A percentile compares a stretch with the other conserved stretches of the same genome.
Conservation (phyloP, 148 eudicot genomes). For the Cornus kousa region DNA sequence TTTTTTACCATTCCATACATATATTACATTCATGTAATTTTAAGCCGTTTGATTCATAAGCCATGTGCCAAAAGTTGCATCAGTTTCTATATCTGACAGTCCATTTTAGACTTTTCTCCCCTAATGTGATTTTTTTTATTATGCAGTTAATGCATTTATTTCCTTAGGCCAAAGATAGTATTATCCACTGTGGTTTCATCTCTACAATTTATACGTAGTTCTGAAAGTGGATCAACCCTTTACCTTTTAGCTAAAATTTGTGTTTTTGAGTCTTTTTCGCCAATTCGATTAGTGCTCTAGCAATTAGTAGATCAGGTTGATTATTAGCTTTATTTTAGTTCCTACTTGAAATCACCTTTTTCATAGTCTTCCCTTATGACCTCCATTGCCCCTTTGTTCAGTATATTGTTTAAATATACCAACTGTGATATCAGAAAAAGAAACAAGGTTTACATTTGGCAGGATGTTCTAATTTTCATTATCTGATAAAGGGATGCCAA, state of each 20-base stretch:
- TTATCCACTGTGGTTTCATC: background rate
- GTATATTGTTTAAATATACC: background rate
- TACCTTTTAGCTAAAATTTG: background rate
- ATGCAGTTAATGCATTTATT: background rate
- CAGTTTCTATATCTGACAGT: background rate
- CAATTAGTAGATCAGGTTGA: slow-evolving; percentile 1
- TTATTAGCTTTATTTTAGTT: background rate
- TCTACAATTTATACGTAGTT: background rate
- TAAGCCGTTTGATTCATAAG: background rate
- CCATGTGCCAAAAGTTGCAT: slow-evolving; percentile 5
- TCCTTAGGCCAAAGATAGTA: background rate
- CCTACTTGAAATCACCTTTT: background rate
- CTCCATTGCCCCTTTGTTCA: background rate
- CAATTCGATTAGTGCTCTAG: background rate
- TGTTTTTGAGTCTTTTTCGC: background rate
- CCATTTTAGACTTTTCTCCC: background rate
- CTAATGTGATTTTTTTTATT: background rate
- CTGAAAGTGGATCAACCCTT: background rate
- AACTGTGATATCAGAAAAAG: background rate
- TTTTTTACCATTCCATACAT: background rate
- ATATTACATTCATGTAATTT: background rate
- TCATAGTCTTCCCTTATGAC: background rate
- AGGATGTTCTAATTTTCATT: slow-evolving; percentile 3
- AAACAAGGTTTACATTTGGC: background rate
- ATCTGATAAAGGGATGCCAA: slow-evolving; percentile 51